Conservation (phyloP, 768 basidiomycete genomes). For the Tricholomella constricta region DNA sequence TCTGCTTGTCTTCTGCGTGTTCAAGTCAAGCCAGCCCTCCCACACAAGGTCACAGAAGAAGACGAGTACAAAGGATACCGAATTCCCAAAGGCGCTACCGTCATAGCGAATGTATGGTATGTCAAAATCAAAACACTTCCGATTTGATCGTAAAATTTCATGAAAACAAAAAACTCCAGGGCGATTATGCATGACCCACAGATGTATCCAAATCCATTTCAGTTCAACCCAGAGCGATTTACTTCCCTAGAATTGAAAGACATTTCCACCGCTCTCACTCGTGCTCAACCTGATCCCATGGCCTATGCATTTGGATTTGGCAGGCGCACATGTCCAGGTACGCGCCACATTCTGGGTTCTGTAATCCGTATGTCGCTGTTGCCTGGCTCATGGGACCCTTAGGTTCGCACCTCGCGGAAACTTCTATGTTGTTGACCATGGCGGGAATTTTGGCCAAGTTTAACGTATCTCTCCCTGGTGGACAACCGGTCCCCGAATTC, state of each 20-base stretch:
- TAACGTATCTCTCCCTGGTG: slow-evolving; percentile 23
- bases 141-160: no score
- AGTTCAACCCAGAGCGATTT: slow-evolving; percentile 42
- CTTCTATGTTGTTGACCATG: slow-evolving; percentile 32
- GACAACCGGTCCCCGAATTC: slow-evolving; percentile 14
- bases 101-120: slow-evolving; percentile 52
- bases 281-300: slow-evolving; percentile 33
- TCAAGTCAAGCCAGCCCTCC: slow-evolving; percentile 32
- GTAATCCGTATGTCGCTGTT: no score
- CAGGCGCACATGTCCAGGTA: slow-evolving; percentile 34
- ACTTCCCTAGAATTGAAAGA: slow-evolving; percentile 1
- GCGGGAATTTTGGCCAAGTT: slow-evolving; percentile 32
- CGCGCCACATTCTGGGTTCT: neutral
- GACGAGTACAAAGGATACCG: slow-evolving; percentile 46
- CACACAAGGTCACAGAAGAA: slow-evolving; percentile 42
- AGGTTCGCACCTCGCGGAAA: slow-evolving; percentile 35
- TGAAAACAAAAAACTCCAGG: slow-evolving; percentile 37
- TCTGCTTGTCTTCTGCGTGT: neutral
- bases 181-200: slow-evolving; percentile 44
- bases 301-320: slow-evolving; percentile 36
- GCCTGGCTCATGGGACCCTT: neutral
- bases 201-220: slow-evolving; percentile 41
- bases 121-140: slow-evolving; percentile 2
- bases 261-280: neutral
- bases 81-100: slow-evolving; percentile 46